Percentiles rank a stretch among this genome's conserved stretches.
Conservation (phyloP, 305 asterid genomes). For the Striga hermonthica region DNA sequence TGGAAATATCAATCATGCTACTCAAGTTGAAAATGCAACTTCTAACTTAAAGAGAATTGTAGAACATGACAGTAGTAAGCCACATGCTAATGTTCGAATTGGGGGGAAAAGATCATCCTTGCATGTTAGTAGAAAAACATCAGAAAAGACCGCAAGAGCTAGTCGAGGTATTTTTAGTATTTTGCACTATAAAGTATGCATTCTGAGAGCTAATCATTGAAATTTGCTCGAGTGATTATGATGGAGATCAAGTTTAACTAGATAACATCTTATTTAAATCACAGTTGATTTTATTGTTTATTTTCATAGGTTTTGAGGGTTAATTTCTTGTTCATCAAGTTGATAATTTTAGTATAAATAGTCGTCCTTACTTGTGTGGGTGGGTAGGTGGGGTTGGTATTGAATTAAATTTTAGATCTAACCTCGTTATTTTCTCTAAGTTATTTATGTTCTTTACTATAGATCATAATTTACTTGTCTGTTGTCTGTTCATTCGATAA, state of each 20-base stretch:
- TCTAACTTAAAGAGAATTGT: conserved; percentile 32
- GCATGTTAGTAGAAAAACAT: conserved; percentile 32
- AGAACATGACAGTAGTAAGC: conserved; percentile 34
- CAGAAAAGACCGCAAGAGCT: conserved; percentile 40
- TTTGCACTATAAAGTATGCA: conserved; percentile 22
- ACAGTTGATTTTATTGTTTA: no score
- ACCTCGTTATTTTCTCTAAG: no score
- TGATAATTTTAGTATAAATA: no score
- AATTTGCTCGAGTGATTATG: conserved; percentile 14
- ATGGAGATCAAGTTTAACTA: not conserved
- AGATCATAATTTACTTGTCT: not conserved
- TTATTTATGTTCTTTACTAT: no score
- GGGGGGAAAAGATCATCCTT: conserved; percentile 38
- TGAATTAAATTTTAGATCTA: no score
- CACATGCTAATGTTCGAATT: conserved; percentile 30
- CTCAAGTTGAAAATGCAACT: conserved; percentile 31
- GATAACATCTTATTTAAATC: no score
- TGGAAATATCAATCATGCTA: conserved; percentile 36
- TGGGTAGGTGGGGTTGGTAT: no score
- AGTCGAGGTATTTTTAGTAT: conserved; percentile 50
- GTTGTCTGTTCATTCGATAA: not conserved
- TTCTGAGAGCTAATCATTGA: conserved; percentile 21
- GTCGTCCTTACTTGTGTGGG: no score
- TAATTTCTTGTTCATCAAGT: no score
- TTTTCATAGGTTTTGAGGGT: no score